Evolutionary conservation across 805 yeast species (phyloP).

Genomic region (baker's yeast (Saccharomyces cerevisiae)): DNA sequence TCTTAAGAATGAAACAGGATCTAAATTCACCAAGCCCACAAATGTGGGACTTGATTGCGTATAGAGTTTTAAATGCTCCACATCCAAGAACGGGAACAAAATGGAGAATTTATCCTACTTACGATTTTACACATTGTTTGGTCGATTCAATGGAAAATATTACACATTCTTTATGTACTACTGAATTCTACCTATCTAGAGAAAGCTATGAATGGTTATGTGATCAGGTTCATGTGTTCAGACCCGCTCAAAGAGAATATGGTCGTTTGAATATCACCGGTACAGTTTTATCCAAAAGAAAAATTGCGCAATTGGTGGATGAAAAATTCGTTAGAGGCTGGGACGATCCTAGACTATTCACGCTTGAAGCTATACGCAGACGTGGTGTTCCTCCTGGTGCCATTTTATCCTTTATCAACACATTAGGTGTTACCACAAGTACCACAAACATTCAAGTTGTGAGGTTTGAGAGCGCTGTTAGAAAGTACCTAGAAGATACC

Average conservation of each 20-base stretch:
- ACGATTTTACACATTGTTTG: conserved; percentile 97
- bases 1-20: conserved; percentile 95
- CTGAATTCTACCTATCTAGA: conserved; percentile 85
- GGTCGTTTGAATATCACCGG: conserved; percentile 95
- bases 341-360: conserved; percentile 96
- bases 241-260: conserved; percentile 98
- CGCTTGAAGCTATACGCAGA: conserved; percentile 88
- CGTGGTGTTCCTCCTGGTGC: conserved; percentile 99
- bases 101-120: conserved; percentile 98
- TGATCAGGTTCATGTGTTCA: conserved; percentile 86
- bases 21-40: conserved; percentile 86
- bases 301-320: conserved; percentile 85
- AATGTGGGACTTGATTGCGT: conserved; percentile 99
- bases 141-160: conserved; percentile 97
- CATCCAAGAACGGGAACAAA: conserved; percentile 95
- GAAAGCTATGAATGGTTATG: conserved; percentile 98
- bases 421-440: conserved; percentile 93
- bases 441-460: conserved; percentile 84
- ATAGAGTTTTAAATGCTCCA: conserved; percentile 82
- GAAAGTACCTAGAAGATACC: conserved; percentile 78
- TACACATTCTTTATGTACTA: conserved; percentile 91
- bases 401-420: conserved; percentile 82
- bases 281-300: conserved; percentile 88
- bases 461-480: conserved; percentile 82
- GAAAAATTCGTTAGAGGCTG: conserved; percentile 82